Evolutionary conservation across 192 early-diverging fungal genomes (phyloP), one percentile per base, ranked within the genome.

Genomic region (Geranomyces variabilis): DNA sequence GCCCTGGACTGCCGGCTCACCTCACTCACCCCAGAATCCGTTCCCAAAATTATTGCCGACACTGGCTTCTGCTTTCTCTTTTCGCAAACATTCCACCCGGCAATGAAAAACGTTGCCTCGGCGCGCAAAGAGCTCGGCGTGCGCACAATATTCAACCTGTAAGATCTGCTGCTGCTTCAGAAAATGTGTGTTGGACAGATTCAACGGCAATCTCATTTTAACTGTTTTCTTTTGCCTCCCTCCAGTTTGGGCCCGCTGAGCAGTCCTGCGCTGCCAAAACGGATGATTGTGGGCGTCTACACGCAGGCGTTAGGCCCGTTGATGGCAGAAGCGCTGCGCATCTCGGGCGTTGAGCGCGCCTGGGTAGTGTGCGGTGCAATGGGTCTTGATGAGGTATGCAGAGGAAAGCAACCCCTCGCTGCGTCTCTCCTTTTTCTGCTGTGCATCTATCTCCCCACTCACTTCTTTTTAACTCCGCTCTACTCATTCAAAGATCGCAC

Each of bases 361-460:
- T 91, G 95, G 79, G 93, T 99, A 14, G 95, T 99, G 28, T 91
- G 92, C 81, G 96, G 97, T 13, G 88, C 77, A 34, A 90, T 95
- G 81, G 87, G 92, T 19, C 78, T 99, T 19, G 97, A 99, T 69
- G 97, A 95, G 84, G 89, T 91, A 70, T 57, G 43, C 33, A 26
- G 8, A 29, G 21, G 22, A 14, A 55, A 3, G 28, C 53, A 3
- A 8, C 13, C 13, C 5, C 28, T 21, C 60, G 5, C 60, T 62
- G 3, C 46, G n/a, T 55, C 15, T 24, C 15, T 28, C 15, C 51
- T 55, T 8, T 67, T 58, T 67, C 31, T 43, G 2, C 61, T 46
- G 4, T 69, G 2, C n/a, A 44, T 58, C 65, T 7, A 5, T 29
- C 30, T 28, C 19, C 17, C 9, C 2, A 66, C n/a, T 67, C 49